Conservation (phyloP, 768 basidiomycete species). For the Suillus subaureus region DNA sequence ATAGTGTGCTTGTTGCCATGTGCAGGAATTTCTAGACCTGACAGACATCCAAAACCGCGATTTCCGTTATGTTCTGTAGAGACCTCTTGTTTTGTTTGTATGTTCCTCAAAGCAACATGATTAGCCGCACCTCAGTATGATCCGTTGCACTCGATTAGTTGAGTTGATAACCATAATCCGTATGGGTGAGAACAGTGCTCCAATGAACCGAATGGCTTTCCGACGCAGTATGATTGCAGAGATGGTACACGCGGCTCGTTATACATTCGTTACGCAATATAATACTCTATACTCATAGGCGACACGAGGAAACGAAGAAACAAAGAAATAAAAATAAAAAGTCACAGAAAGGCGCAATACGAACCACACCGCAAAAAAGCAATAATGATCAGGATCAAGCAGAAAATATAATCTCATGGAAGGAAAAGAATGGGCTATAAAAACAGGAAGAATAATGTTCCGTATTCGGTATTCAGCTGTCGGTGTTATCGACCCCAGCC, state of each 20-base stretch:
- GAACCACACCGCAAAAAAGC: slow-evolving; percentile 22
- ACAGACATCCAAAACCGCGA: slow-evolving; percentile 69
- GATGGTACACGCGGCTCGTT: slow-evolving; percentile 2
- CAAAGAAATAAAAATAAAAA: slow-evolving; percentile 10
- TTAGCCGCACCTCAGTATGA: neutral
- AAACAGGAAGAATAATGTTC: slow-evolving; percentile 7
- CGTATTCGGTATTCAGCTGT: slow-evolving; percentile 7
- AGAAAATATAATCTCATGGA: slow-evolving; percentile 4
- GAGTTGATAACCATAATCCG: neutral
- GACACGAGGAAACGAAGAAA: slow-evolving; percentile 4
- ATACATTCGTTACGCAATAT: slow-evolving; percentile 15
- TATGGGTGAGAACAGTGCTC: neutral
- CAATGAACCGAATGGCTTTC: neutral
- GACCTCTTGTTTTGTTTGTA: neutral
- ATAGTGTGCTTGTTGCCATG: neutral
- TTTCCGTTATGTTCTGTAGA: slow-evolving; percentile 60
- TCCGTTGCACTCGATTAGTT: neutral
- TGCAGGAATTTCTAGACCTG: slow-evolving; percentile 42
- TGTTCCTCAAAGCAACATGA: neutral
- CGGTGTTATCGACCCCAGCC: slow-evolving; percentile 35
- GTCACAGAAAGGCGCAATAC: neutral
- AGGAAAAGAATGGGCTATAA: neutral
- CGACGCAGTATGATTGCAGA: slow-evolving; percentile 6
- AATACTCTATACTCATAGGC: slow-evolving; percentile 3
- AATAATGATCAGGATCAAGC: slow-evolving; percentile 35